Base-by-base conservation (phyloP, 176 grass and related monocot species). In the Zoysia pacifica region DNA sequence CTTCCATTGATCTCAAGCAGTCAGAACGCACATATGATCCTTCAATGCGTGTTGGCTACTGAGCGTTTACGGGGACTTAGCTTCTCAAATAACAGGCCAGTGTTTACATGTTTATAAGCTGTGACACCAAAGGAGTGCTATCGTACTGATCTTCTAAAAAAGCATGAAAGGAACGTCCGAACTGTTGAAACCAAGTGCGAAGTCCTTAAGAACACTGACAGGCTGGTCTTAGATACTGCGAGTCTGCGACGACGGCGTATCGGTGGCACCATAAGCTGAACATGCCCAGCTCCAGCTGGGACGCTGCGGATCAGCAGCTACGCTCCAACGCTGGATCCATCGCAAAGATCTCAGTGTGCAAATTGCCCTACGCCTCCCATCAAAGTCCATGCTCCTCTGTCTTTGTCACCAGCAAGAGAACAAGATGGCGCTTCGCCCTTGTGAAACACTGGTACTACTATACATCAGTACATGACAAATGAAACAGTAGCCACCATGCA, bases 121-220 rank as follows among this genome's bases (percentile, higher is more conserved):
- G 36, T 4, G 19, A 59, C 58, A 16, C 59, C 60, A 37, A 73
- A 60, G 35, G 47, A 50, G 38, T 6, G 14, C 52, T 18, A 46
- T 83, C 75, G 18, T 2, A 4, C 0, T 5, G 68, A 73, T 79
- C 61, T 72, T 73, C 43, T 38, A 58, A 60, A 74, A 74, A 75
- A 64, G 63, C 70, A 56, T 13, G 82, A 77, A 89, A 89, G 58
- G 81, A 85, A 77, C 87, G 6, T 59, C 82, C 59, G 72, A 48
- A 51, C 65, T 54, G 18, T 28, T 28, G 44, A 78, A 19, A 5
- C 35, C 38, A 63, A 65, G 41, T 49, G 28, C 28, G 28, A 28
- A 28, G 28, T 28, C 28, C 28, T 28, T 28, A 60, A 45, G 77
- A 67, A 49, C 37, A 40, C 36, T 11, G 11, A 2, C 81, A 77